phyloP scores from a whole-genome alignment of 176 grass and related monocot species.

The Oryza rufipogon region DNA sequence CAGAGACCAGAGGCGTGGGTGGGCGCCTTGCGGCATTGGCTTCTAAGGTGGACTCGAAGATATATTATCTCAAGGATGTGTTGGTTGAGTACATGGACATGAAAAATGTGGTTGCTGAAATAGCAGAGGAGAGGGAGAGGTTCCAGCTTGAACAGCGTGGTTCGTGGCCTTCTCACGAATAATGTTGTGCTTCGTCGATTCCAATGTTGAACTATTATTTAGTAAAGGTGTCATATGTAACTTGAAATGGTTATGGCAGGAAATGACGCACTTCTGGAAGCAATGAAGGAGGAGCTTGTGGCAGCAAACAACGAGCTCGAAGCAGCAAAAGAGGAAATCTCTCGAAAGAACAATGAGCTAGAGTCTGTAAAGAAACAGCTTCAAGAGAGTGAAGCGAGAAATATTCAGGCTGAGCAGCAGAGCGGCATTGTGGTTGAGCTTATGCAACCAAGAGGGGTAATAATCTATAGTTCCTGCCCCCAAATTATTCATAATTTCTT shows the following conservation, averaged over 20 bases:
- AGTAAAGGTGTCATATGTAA: not conserved
- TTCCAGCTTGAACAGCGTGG: constrained; percentile 17
- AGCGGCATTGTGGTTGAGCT: not conserved
- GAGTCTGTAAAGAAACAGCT: constrained; percentile 36
- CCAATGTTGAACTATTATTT: constrained; percentile 1
- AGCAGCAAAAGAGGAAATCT: not conserved
- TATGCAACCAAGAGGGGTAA: constrained; percentile 26
- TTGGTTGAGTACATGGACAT: constrained; percentile 22
- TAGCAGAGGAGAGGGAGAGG: constrained; percentile 22
- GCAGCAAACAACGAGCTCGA: not conserved
- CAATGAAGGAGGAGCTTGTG: constrained; percentile 26
- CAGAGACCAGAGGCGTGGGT: not conserved
- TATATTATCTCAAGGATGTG: not conserved
- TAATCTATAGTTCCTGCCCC: not conserved
- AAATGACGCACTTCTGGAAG: not conserved
- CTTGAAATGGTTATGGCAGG: not conserved
- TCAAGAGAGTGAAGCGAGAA: constrained; percentile 38
- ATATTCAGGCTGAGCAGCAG: not conserved
- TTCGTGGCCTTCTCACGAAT: not conserved
- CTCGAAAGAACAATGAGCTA: not conserved
- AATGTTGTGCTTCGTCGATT: not conserved
- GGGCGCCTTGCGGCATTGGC: not conserved
- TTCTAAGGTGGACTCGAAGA: constrained; percentile 31
- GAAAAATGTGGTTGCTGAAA: not conserved
- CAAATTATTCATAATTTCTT: not conserved